A percentile compares a stretch with the other conserved stretches of the same genome.
These are phyloP conservation scores for Mortierella antarctica DNA, from an alignment of 192 early-diverging fungal genomes.

Conservation along the genomic window DNA sequence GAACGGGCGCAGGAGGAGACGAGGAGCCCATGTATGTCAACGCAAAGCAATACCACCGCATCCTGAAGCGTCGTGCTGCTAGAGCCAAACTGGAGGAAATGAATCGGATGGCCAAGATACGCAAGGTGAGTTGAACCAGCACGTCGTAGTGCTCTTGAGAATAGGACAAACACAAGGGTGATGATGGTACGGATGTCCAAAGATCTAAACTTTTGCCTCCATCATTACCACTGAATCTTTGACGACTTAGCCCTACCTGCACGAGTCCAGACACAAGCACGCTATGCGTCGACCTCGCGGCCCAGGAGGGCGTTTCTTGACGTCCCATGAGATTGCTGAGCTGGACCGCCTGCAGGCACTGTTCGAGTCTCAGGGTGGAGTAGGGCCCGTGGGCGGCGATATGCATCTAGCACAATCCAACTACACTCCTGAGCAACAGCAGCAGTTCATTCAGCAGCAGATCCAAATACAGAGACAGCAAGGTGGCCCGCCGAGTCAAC, in stretches of 20 bases:
- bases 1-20: slow-evolving; percentile 1
- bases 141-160: background rate
- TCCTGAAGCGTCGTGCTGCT: slow-evolving; percentile 94
- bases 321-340: slow-evolving; percentile 53
- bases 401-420: slow-evolving; percentile 28
- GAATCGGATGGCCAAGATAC: slow-evolving; percentile 75
- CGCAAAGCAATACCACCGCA: slow-evolving; percentile 81
- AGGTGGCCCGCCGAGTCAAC: background rate
- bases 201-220: background rate
- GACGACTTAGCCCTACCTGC: slow-evolving; percentile 81
- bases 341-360: slow-evolving; percentile 36
- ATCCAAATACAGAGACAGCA: slow-evolving; percentile 25
- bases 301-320: slow-evolving; percentile 96
- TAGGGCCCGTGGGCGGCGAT: slow-evolving; percentile 29
- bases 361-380: slow-evolving; percentile 22
- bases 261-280: slow-evolving; percentile 96
- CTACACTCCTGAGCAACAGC: slow-evolving; percentile 35
- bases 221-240: too few relatives aligned
- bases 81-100: slow-evolving; percentile 83
- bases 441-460: slow-evolving; percentile 29
- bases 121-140: slow-evolving; percentile 62
- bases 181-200: background rate
- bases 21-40: slow-evolving; percentile 38
- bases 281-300: slow-evolving; percentile 97
- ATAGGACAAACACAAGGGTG: background rate